Percentiles rank a stretch among this genome's conserved stretches.
phyloP scores from a whole-genome alignment of 768 basidiomycete species.

The Rhizopogon sp. region DNA sequence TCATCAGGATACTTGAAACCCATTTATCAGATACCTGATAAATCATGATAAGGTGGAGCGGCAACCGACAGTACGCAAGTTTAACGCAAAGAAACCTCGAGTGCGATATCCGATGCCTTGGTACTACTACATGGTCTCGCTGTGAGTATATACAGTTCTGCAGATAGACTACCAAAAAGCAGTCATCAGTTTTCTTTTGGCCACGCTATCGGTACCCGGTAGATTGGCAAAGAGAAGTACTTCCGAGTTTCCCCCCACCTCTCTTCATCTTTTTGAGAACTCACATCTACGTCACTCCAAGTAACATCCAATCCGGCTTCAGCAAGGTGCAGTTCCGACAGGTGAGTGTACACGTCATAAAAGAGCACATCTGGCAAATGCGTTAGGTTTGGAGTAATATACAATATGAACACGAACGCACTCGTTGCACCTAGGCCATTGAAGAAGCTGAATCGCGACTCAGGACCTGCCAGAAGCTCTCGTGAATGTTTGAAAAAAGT shows the following conservation, averaged over 20 bases:
- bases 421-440: constrained; percentile 96
- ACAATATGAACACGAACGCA: constrained; percentile 30
- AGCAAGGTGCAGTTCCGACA: constrained; percentile 83
- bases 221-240: constrained; percentile 76
- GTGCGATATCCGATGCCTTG: too few species aligned
- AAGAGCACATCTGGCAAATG: constrained; percentile 66
- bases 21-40: too few species aligned
- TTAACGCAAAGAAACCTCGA: too few species aligned
- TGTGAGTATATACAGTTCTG: too few species aligned
- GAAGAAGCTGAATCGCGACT: constrained; percentile 90
- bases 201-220: constrained; percentile 56
- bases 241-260: constrained; percentile 74
- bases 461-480: constrained; percentile 65
- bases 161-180: too few species aligned
- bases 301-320: constrained; percentile 71
- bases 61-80: too few species aligned
- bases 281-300: constrained; percentile 82
- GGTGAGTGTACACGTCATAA: constrained; percentile 85
- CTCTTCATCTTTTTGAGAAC: constrained; percentile 37
- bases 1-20: background rate
- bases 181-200: constrained; percentile 14
- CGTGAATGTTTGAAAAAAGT: constrained; percentile 81
- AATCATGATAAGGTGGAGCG: too few species aligned
- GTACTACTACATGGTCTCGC: too few species aligned
- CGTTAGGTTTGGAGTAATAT: background rate